A percentile compares a stretch with the other conserved stretches of the same genome.
These are phyloP conservation scores for Tricholoma saponaceum DNA, from an alignment of 768 basidiomycete species.

Conservation along the genomic window DNA sequence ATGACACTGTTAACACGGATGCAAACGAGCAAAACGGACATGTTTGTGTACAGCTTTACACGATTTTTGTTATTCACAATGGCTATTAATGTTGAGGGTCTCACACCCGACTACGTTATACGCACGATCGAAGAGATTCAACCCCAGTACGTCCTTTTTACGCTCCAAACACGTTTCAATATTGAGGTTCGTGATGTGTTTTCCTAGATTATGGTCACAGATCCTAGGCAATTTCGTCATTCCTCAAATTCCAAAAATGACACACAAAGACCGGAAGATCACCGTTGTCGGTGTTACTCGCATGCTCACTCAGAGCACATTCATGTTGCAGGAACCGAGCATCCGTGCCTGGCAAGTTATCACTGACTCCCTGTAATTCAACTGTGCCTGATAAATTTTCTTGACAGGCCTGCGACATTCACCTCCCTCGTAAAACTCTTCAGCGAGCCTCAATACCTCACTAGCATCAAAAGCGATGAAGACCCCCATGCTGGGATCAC, in stretches of 20 bases:
- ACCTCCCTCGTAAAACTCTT: conserved; percentile 73
- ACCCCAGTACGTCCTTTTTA: conserved; percentile 52
- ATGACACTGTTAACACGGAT: conserved; percentile 81
- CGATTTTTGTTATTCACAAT: conserved; percentile 73
- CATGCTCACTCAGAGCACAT: conserved; percentile 67
- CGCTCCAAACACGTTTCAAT: neutral
- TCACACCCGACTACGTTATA: conserved; percentile 79
- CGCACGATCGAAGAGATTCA: conserved; percentile 82
- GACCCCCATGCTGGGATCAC: conserved; percentile 58
- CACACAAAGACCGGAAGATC: conserved; percentile 80
- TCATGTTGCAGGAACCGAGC: conserved; percentile 65
- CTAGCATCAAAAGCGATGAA: conserved; percentile 33
- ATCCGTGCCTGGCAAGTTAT: conserved; percentile 59
- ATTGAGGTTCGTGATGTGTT: neutral
- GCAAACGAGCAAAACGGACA: conserved; percentile 86
- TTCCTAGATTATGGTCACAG: conserved; percentile 65
- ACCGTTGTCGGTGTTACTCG: conserved; percentile 76
- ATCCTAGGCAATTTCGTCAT: conserved; percentile 73
- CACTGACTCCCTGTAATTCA: neutral
- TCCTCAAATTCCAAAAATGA: conserved; percentile 78
- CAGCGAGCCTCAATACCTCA: conserved; percentile 70
- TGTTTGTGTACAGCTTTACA: conserved; percentile 78
- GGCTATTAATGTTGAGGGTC: conserved; percentile 68
- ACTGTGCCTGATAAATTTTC: neutral
- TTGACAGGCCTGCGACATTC: conserved; percentile 67